Base-by-base conservation (phyloP, 495 filamentous ascomycete species). In the Xylaria acuta region DNA sequence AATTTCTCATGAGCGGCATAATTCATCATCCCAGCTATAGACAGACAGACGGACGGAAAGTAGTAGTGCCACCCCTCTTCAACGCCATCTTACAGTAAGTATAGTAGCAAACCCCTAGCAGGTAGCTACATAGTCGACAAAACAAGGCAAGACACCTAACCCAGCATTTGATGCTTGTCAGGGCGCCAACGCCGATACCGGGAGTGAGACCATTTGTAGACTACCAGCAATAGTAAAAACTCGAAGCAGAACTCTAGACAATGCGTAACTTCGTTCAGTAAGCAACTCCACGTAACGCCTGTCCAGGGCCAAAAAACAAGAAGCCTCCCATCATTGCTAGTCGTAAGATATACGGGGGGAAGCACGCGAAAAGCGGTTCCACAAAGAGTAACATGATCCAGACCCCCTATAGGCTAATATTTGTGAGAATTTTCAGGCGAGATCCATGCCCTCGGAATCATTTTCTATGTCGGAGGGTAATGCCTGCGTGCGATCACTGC, bases 401-500 rank as follows among this genome's bases (percentile, higher is more conserved):
- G n/a, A 7, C 1, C 53, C 16, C n/a, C 1, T 45, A 8, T 56
- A 4, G 41, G 38, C 38, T 47, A n/a, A 30, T 36, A 12, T 32
- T 49, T 49, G 40, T 36, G 41, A 43, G 30, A 20, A 45, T 64
- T 12, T 56, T 72, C 65, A 85, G 11, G 80, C 82, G 71, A 86
- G 79, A 67, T 86, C 84, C 84, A 86, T 86, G 32, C 84, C 84
- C 66, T 94, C 92, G 64, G 91, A 90, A 36, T 94, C 92, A n/a
- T 72, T 67, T n/a, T 90, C 89, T 5, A 79, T 87, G 12, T 93
- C 93, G 32, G 87, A 85, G 40, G 90, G 91, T 0, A 88, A 74
- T 84, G 80, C 89, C 83, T 80, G 84, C 71, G 78, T 88, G 72
- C 84, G 84, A 70, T 85, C 87, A 67, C 88, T 90, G 71, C 87